Evolutionary conservation across 306 rosid genomes (phyloP), one percentile per base, ranked within the genome.

Genomic region (Cicer yamashitae): DNA sequence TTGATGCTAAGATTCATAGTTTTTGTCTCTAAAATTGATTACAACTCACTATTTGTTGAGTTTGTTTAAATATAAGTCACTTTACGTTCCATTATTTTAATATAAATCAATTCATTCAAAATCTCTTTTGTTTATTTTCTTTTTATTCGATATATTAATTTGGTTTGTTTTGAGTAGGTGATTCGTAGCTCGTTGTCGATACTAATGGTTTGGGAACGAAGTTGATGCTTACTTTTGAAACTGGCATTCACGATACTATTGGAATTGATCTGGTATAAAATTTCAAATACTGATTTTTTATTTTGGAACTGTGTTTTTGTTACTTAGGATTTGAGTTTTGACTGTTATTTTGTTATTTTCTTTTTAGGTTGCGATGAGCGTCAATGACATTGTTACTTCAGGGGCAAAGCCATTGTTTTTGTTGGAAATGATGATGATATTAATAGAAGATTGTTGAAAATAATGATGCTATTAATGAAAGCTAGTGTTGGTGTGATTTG

Each of bases 131-230:
- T 57, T 53, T 13, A 13, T 39, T 47, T 66, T 4, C n/a, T 10
- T 38, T 10, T 10, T 17, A 8, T 53, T 63, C 5, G 63, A 54
- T 8, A 20, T 20, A 17, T 69, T 81, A 10, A 69, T 74, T 76
- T 6, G 30, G 3, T 17, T 67, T 15, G 15, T 40, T 53, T 64
- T 73, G 82, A 34, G 52, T 67, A 94, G 96, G 96, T 74, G 96
- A 90, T 87, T 84, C 89, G 0, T 94, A 86, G 79, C 96, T 92
- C 18, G 97, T 92, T 76, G 96, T 96, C 5, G 99, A 96, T 11
- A 94, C 97, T 0, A 97, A 92, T 72, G 97, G 99, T 12, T 96
- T 94, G 70, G 97, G 97, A 71, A 94, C 99, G 10, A 94, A 94
- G 78, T 71, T 92, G 81, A 86, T 88, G 82, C 96, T 94, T 72